phyloP scores from a whole-genome alignment of 495 filamentous ascomycete genomes.

The Penicillium cataractarum region DNA sequence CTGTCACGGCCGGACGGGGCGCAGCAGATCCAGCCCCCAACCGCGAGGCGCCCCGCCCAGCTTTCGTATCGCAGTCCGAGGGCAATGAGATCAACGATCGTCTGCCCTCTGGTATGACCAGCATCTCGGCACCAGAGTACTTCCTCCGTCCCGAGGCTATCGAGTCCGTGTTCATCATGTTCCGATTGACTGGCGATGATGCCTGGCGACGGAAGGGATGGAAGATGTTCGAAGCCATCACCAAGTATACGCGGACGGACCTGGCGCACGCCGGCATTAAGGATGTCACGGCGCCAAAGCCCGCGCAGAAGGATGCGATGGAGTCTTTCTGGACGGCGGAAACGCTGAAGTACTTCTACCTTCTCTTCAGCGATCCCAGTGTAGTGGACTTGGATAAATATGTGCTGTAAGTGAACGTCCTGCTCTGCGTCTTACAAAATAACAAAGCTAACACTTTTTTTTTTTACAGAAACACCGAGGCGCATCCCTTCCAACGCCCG shows the following conservation, averaged over 20 bases:
- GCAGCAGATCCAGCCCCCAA: constrained; percentile 14
- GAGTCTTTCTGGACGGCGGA: constrained; percentile 73
- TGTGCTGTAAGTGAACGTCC: constrained; percentile 61
- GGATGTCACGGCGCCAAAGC: constrained; percentile 65
- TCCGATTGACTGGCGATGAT: constrained; percentile 81
- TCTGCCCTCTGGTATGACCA: constrained; percentile 67
- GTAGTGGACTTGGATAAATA: constrained; percentile 82
- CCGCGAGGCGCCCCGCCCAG: constrained; percentile 28
- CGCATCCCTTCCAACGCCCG: constrained; percentile 57
- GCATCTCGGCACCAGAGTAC: constrained; percentile 64
- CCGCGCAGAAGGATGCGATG: constrained; percentile 48
- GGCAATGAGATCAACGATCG: constrained; percentile 47
- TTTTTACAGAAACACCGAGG: constrained; percentile 54
- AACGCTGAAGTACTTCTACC: constrained; percentile 81
- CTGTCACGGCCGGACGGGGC: constrained; percentile 8
- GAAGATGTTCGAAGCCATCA: constrained; percentile 83
- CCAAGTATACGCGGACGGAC: constrained; percentile 64
- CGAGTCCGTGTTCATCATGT: constrained; percentile 95
- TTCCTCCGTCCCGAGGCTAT: constrained; percentile 92
- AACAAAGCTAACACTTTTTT: constrained; percentile 17
- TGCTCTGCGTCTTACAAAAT: not conserved
- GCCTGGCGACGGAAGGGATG: constrained; percentile 85
- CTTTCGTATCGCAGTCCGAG: constrained; percentile 17
- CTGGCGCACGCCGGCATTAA: constrained; percentile 72
- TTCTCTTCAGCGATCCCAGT: constrained; percentile 70